Evolutionary conservation across 2,329 filamentous ascomycete species (phyloP).

Genomic region (Bretziella fagacearum): DNA sequence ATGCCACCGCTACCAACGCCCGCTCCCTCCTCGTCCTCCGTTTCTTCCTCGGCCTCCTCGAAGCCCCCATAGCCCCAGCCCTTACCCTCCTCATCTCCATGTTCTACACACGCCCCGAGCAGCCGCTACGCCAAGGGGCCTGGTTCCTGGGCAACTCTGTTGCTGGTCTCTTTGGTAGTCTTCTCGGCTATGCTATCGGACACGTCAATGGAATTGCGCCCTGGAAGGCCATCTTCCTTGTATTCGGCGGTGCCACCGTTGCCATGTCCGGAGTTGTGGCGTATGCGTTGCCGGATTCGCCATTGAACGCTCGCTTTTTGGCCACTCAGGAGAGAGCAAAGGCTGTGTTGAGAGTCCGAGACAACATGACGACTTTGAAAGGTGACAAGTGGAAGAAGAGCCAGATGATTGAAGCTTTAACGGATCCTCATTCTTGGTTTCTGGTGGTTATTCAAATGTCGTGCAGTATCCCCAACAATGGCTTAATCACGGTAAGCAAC

Average conservation of each 20-base stretch:
- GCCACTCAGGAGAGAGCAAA: conserved; percentile 18
- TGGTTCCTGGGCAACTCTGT: conserved; percentile 20
- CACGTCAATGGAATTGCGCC: conserved; percentile 23
- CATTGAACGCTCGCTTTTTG: conserved; percentile 17
- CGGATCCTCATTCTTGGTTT: conserved; percentile 19
- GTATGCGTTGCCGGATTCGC: conserved; percentile 40
- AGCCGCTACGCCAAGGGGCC: conserved; percentile 18
- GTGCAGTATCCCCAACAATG: conserved; percentile 21
- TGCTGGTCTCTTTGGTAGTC: conserved; percentile 18
- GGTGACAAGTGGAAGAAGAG: conserved; percentile 19
- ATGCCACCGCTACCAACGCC: conserved; percentile 16
- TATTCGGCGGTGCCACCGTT: conserved; percentile 38
- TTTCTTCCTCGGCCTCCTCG: conserved; percentile 17
- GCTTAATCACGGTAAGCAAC: conserved; percentile 17
- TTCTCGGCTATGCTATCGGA: conserved; percentile 18
- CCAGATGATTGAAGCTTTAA: conserved; percentile 20
- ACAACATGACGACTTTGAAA: conserved; percentile 20
- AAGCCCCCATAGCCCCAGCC: conserved; percentile 15
- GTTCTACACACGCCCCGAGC: conserved; percentile 19
- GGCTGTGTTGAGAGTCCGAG: conserved; percentile 20
- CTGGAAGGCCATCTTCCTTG: conserved; percentile 43
- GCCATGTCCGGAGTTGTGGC: conserved; percentile 35
- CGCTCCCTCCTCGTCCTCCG: conserved; percentile 15
- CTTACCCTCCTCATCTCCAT: conserved; percentile 14
- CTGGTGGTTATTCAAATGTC: conserved; percentile 19